A percentile compares a stretch with the other conserved stretches of the same genome.
phyloP scores from a whole-genome alignment of 2,329 filamentous ascomycete genomes.

The Colletotrichum ledebouriae region DNA sequence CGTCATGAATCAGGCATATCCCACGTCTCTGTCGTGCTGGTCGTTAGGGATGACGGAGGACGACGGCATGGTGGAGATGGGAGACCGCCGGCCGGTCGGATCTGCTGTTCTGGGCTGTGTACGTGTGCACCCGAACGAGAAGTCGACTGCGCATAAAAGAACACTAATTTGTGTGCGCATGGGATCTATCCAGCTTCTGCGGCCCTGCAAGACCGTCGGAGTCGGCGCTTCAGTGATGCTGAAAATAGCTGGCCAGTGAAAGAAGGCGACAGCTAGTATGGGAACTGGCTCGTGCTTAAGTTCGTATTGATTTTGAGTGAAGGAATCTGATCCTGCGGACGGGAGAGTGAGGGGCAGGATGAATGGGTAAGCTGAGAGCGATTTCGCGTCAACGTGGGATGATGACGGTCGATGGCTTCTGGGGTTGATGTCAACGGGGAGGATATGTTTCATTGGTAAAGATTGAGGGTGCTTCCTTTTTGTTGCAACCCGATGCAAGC shows the following conservation, averaged over 20 bases:
- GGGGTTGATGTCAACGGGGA: too few species aligned
- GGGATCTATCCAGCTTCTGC: too few species aligned
- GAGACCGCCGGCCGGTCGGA: slow-evolving; percentile 6
- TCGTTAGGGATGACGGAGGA: slow-evolving; percentile 9
- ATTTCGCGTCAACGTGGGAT: slow-evolving; percentile 13
- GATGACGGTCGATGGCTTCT: background rate
- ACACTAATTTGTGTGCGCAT: too few species aligned
- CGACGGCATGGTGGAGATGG: slow-evolving; percentile 4
- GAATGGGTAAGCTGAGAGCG: slow-evolving; percentile 17
- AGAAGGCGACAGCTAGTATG: background rate
- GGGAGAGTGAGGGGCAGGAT: background rate
- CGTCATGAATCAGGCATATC: slow-evolving; percentile 1
- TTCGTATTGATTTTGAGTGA: slow-evolving; percentile 34
- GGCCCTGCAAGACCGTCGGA: background rate
- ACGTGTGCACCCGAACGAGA: background rate
- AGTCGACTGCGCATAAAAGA: too few species aligned
- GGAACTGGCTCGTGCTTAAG: slow-evolving; percentile 30
- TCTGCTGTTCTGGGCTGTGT: background rate
- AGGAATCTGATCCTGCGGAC: slow-evolving; percentile 26
- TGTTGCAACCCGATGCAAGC: background rate
- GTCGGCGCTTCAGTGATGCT: slow-evolving; percentile 7
- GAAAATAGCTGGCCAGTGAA: slow-evolving; percentile 35
- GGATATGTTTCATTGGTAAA: slow-evolving; percentile 6
- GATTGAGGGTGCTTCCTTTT: background rate
- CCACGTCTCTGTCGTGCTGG: background rate